Evolutionary conservation across 768 basidiomycete genomes (phyloP).

Genomic region (Floccularia luteovirens): DNA sequence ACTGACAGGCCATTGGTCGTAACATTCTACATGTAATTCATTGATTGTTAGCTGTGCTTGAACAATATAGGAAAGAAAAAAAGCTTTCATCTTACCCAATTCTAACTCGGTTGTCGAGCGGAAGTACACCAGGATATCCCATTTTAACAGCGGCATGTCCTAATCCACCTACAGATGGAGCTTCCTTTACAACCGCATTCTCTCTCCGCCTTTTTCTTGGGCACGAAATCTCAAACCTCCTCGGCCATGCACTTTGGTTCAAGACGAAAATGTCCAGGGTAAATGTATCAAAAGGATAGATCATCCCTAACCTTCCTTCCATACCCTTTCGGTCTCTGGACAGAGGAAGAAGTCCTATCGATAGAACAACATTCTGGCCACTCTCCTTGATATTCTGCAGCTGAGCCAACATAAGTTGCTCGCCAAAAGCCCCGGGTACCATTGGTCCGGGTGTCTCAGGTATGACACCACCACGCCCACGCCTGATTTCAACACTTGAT

Average conservation of each 20-base stretch:
- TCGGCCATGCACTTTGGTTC: slow-evolving; percentile 69
- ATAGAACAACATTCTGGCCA: slow-evolving; percentile 62
- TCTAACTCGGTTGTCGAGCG: slow-evolving; percentile 70
- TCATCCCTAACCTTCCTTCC: slow-evolving; percentile 30
- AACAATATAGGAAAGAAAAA: slow-evolving; percentile 1
- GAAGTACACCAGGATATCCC: slow-evolving; percentile 56
- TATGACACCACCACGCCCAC: slow-evolving; percentile 41
- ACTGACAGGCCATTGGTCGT: slow-evolving; percentile 76
- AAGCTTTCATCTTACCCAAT: slow-evolving; percentile 55
- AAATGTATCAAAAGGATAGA: slow-evolving; percentile 71
- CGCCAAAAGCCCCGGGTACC: slow-evolving; percentile 35
- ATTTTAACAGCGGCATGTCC: slow-evolving; percentile 25
- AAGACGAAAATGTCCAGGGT: slow-evolving; percentile 84
- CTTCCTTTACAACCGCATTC: slow-evolving; percentile 23
- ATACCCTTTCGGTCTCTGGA: slow-evolving; percentile 6
- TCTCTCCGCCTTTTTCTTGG: slow-evolving; percentile 45
- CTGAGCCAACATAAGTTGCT: slow-evolving; percentile 22
- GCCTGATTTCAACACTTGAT: slow-evolving; percentile 57
- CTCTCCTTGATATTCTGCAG: slow-evolving; percentile 21
- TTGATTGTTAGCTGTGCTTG: no score
- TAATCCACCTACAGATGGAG: slow-evolving; percentile 14
- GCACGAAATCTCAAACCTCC: slow-evolving; percentile 71
- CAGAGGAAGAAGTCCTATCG: slow-evolving; percentile 44
- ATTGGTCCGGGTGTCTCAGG: slow-evolving; percentile 54
- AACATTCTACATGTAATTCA: slow-evolving; percentile 45